Percentiles rank a stretch among this genome's conserved stretches.
Conservation (phyloP, 176 grass and related monocot genomes). For the Musa itinerans region DNA sequence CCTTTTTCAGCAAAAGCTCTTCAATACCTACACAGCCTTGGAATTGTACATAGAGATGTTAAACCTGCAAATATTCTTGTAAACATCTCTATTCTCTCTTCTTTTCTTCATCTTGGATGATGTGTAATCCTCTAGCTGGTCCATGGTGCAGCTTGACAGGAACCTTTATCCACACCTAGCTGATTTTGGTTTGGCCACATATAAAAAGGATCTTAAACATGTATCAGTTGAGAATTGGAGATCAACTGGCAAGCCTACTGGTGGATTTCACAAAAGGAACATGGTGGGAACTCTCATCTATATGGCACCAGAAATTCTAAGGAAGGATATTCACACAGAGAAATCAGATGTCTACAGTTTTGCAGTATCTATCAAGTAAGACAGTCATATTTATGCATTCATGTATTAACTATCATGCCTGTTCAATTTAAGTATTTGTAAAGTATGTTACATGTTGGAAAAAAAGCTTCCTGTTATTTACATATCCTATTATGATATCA, state of each 20-base stretch:
- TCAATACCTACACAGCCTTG: constrained; percentile 50
- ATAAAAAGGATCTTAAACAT: constrained; percentile 85
- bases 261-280: constrained; percentile 94
- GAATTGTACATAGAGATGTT: constrained; percentile 88
- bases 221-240: constrained; percentile 89
- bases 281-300: constrained; percentile 98
- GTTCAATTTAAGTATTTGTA: neutral
- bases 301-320: constrained; percentile 98
- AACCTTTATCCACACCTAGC: constrained; percentile 63
- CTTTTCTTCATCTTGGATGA: constrained; percentile 17
- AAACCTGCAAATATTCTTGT: constrained; percentile 99
- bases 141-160: constrained; percentile 56
- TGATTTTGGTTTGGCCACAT: constrained; percentile 89
- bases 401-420: constrained; percentile 10
- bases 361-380: constrained; percentile 97
- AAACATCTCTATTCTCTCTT: constrained; percentile 22
- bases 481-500: no score
- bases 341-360: constrained; percentile 95
- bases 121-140: neutral
- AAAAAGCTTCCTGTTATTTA: no score
- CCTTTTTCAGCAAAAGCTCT: constrained; percentile 65
- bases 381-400: constrained; percentile 3
- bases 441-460: neutral
- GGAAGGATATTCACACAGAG: constrained; percentile 83
- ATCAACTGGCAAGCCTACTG: constrained; percentile 89